Base-by-base conservation (phyloP, 176 grass and related monocot species). In the Triticum turgidum region DNA sequence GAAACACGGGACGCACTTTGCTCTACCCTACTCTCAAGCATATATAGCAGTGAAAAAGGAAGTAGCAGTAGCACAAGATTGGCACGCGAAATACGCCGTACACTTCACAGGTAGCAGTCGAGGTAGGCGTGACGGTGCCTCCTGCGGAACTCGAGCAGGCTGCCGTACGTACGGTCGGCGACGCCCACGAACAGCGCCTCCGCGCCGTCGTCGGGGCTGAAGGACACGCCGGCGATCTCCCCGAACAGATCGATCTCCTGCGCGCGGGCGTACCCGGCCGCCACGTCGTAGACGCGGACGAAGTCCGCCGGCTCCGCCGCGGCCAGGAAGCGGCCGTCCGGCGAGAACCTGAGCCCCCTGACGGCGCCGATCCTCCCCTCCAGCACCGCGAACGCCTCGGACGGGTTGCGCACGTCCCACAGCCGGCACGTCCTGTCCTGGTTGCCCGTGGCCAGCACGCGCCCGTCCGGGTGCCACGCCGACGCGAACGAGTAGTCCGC, bases 201-300 rank as follows among this genome's bases (percentile, higher is more conserved):
- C 0, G 82, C 72, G 18, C 74, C 47, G 17, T 51, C 80, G 59
- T 89, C 95, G 6, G 92, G 85, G 70, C 92, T 94, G 78, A 98
- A 96, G 5, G 90, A 87, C 5, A 94, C 69, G 45, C 93, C 93
- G 1, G 90, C 92, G 32, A 98, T 89, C 86, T 98, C 96, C 15
- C 96, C 96, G n/a, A 98, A 98, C 30, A 98, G 30, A 70, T 91
- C 93, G n/a, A 96, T 89, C 88, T 98, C 92, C 85, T 96, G 93
- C 59, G 9, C 58, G 6, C 66, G 82, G 5, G 18, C 37, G 79
- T 85, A 95, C 1, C 85, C 84, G 1, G 86, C 84, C 4, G 79
- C 69, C 10, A 83, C 34, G 76, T 98, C 92, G 73, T 98, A 94
- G 7, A 94, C 82, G 82, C 94, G 92, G 9, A 98, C 86, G 66